Percentiles rank a stretch among this genome's conserved stretches.
These are phyloP conservation scores for Epichloe sp. DNA, from an alignment of 2,329 filamentous ascomycete species.

Conservation along the genomic window DNA sequence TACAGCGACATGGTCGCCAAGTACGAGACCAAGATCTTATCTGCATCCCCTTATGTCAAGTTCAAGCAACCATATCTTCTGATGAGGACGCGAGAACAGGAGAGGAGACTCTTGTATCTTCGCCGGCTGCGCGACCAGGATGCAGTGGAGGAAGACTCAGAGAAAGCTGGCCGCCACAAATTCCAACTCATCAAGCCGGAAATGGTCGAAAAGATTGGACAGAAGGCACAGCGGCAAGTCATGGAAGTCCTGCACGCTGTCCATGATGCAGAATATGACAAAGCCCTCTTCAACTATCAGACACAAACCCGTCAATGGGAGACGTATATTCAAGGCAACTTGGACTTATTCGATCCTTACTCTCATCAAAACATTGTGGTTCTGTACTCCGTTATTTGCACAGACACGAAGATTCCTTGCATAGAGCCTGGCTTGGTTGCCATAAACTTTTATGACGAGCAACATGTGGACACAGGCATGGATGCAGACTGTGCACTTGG, in stretches of 20 bases:
- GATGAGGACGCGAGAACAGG: conserved; percentile 83
- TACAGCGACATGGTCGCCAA: conserved; percentile 93
- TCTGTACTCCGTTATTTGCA: conserved; percentile 86
- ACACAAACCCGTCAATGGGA: conserved; percentile 96
- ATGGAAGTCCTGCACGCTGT: conserved; percentile 91
- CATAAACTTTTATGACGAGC: conserved; percentile 87
- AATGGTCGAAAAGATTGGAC: conserved; percentile 79
- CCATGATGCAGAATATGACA: conserved; percentile 93
- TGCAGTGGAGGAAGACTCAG: conserved; percentile 44
- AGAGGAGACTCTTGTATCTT: conserved; percentile 69
- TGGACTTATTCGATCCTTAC: conserved; percentile 85
- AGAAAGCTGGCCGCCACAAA: conserved; percentile 52
- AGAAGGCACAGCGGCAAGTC: conserved; percentile 70
- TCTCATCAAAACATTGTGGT: conserved; percentile 95
- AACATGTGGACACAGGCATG: conserved; percentile 59
- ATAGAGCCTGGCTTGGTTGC: conserved; percentile 82
- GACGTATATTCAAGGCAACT: conserved; percentile 76
- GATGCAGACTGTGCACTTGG: conserved; percentile 84
- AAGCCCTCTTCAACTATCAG: conserved; percentile 82
- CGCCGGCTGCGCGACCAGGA: conserved; percentile 72
- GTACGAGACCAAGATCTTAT: conserved; percentile 84
- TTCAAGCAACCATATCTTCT: conserved; percentile 89
- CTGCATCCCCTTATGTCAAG: conserved; percentile 89
- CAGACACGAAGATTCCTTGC: conserved; percentile 84
- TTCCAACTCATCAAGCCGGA: conserved; percentile 90